Evolutionary conservation across 768 basidiomycete genomes (phyloP).

Genomic region (Hericium erinaceus): DNA sequence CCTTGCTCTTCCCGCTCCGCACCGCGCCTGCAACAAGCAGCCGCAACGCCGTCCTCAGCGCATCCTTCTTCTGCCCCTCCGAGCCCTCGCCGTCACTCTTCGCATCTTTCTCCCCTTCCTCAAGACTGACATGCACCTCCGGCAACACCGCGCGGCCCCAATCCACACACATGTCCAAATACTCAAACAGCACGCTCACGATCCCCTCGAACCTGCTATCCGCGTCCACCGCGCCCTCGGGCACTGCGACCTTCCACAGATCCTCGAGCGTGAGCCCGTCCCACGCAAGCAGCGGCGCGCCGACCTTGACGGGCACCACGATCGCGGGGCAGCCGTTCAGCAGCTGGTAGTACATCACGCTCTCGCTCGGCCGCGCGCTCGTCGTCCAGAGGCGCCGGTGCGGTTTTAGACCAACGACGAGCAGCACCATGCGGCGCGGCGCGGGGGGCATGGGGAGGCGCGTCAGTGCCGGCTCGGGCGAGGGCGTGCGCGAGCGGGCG

Average conservation of each 20-base stretch:
- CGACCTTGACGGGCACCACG: conserved; percentile 48
- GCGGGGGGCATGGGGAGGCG: conserved; percentile 30
- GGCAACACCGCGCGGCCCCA: conserved; percentile 42
- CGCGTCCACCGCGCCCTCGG: conserved; percentile 22
- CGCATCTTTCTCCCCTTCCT: conserved; percentile 12
- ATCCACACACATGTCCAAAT: conserved; percentile 51
- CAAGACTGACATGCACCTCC: conserved; percentile 8
- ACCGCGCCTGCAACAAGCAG: conserved; percentile 48
- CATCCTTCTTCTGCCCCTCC: conserved; percentile 25
- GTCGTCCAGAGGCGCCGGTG: conserved; percentile 53
- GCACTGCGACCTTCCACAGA: conserved; percentile 43
- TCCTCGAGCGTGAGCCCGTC: conserved; percentile 49
- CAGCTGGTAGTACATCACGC: conserved; percentile 52
- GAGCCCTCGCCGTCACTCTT: conserved; percentile 10
- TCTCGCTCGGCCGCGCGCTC: conserved; percentile 49
- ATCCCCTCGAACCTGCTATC: conserved; percentile 40
- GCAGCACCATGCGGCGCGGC: conserved; percentile 48
- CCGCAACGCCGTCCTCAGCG: conserved; percentile 37
- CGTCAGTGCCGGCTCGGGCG: conserved; percentile 38
- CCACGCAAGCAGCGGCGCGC: conserved; percentile 58
- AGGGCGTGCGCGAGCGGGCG: conserved; percentile 40
- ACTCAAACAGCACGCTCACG: conserved; percentile 48
- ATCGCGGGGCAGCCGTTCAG: conserved; percentile 54
- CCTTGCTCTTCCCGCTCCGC: conserved; percentile 41
- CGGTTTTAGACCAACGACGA: conserved; percentile 51